Evolutionary conservation across 495 filamentous ascomycete genomes (phyloP).

Genomic region (Penicillium diatomitis): DNA sequence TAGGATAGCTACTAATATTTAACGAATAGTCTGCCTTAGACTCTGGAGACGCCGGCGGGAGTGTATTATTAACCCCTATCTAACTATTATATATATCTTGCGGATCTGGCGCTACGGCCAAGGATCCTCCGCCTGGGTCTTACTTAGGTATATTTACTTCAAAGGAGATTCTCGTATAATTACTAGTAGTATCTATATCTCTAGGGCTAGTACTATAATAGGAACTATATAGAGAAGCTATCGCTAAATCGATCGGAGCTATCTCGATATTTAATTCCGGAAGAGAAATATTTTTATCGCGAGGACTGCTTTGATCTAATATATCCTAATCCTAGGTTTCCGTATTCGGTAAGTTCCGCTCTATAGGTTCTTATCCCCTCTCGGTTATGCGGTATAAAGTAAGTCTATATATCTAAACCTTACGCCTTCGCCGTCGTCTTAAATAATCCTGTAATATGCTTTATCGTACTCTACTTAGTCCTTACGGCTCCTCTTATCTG

Average conservation of each 20-base stretch:
- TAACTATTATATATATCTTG: background rate
- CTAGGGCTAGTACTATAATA: background rate
- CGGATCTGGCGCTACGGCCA: no score
- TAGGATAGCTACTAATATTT: background rate
- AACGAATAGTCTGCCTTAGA: background rate
- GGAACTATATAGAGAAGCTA: background rate
- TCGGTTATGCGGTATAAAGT: background rate
- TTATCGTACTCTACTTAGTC: no score
- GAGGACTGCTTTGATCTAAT: conserved; percentile 1
- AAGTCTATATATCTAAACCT: background rate
- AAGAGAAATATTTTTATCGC: no score
- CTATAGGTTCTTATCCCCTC: background rate
- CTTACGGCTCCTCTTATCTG: no score
- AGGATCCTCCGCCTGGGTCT: background rate
- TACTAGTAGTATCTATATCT: background rate
- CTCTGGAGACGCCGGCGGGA: background rate
- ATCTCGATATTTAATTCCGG: background rate
- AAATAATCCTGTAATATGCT: no score
- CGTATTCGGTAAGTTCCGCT: background rate
- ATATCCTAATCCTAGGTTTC: background rate
- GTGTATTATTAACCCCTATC: background rate
- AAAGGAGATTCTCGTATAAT: background rate
- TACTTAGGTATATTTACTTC: background rate
- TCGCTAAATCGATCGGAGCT: background rate
- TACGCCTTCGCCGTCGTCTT: background rate